These are phyloP conservation scores for Rhodomyrtus psidioides DNA, from an alignment of 441 rosid species.

Conservation along the genomic window DNA sequence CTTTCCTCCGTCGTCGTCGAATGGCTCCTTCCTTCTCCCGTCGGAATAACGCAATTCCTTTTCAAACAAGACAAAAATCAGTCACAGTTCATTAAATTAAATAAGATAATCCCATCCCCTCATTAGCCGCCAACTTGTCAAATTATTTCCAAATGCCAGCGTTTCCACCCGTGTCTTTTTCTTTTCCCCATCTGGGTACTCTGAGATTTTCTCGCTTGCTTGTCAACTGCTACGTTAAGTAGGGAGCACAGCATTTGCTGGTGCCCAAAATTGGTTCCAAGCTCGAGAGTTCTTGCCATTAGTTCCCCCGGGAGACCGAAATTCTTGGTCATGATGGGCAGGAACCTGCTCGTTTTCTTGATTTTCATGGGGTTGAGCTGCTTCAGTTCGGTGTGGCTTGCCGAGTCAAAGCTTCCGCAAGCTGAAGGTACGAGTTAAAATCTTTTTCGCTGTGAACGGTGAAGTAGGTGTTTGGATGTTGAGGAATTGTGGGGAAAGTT, in stretches of 20 bases:
- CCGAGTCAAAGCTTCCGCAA: slow-evolving; percentile 43
- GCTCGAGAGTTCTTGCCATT: not conserved
- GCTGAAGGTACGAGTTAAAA: slow-evolving; percentile 42
- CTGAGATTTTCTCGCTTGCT: not conserved
- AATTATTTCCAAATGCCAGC: not conserved
- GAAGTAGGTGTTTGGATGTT: not conserved
- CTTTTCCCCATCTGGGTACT: not conserved
- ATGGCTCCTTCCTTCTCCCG: not conserved
- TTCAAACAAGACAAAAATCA: not conserved
- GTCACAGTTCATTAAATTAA: not conserved
- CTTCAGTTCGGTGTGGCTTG: slow-evolving; percentile 23
- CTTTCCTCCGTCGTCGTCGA: not conserved
- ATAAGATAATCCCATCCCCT: not conserved
- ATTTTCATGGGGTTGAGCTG: slow-evolving; percentile 29
- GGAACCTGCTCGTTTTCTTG: slow-evolving; percentile 15
- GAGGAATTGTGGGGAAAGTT: not conserved
- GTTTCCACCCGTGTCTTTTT: not conserved
- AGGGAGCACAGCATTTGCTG: not conserved
- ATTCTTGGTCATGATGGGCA: slow-evolving; percentile 11
- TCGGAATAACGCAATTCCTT: not conserved
- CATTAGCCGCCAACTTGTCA: not conserved
- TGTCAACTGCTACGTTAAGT: not conserved
- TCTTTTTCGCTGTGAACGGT: not conserved
- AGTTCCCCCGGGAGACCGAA: not conserved
- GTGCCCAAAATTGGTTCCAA: not conserved